phyloP scores from a whole-genome alignment of 305 asterid species.

The Fraxinus greggii region DNA sequence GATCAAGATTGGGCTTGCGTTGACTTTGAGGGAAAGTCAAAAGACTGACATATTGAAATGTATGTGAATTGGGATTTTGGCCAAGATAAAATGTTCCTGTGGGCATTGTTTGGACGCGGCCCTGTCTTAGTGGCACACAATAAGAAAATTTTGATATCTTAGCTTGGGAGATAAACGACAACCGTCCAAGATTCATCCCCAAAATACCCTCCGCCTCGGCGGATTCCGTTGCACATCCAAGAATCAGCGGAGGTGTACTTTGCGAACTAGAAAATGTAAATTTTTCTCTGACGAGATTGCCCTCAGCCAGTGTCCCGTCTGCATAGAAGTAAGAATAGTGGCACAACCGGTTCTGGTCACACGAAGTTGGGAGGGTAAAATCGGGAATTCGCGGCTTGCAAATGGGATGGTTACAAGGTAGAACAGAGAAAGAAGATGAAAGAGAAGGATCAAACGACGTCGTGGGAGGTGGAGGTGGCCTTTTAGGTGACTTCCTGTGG shows the following conservation, averaged over 20 bases:
- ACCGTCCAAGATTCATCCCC: slow-evolving; percentile 82
- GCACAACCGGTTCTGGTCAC: slow-evolving; percentile 73
- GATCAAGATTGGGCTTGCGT: slow-evolving; percentile 72
- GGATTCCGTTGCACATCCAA: slow-evolving; percentile 68
- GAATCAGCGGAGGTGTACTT: slow-evolving; percentile 71
- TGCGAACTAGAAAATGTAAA: slow-evolving; percentile 55
- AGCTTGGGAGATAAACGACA: slow-evolving; percentile 74
- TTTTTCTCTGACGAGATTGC: slow-evolving; percentile 75
- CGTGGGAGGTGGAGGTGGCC: slow-evolving; percentile 48
- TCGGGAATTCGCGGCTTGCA: slow-evolving; percentile 79
- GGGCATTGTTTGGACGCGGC: slow-evolving; percentile 26
- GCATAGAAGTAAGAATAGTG: slow-evolving; percentile 90
- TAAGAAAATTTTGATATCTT: slow-evolving; percentile 67
- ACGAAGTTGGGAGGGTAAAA: slow-evolving; percentile 75
- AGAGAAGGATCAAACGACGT: slow-evolving; percentile 75
- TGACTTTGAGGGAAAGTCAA: slow-evolving; percentile 53
- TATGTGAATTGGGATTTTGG: slow-evolving; percentile 55
- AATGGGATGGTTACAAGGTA: slow-evolving; percentile 74
- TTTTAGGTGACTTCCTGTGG: slow-evolving; percentile 43
- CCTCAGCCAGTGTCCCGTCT: slow-evolving; percentile 89
- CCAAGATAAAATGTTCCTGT: slow-evolving; percentile 77
- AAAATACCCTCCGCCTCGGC: slow-evolving; percentile 75
- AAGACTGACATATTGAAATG: slow-evolving; percentile 45
- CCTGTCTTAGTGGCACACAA: slow-evolving; percentile 62
- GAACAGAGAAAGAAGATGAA: slow-evolving; percentile 67